These are phyloP conservation scores for Neofusicoccum sp. DNA, from an alignment of 2,329 filamentous ascomycete species.

Conservation along the genomic window DNA sequence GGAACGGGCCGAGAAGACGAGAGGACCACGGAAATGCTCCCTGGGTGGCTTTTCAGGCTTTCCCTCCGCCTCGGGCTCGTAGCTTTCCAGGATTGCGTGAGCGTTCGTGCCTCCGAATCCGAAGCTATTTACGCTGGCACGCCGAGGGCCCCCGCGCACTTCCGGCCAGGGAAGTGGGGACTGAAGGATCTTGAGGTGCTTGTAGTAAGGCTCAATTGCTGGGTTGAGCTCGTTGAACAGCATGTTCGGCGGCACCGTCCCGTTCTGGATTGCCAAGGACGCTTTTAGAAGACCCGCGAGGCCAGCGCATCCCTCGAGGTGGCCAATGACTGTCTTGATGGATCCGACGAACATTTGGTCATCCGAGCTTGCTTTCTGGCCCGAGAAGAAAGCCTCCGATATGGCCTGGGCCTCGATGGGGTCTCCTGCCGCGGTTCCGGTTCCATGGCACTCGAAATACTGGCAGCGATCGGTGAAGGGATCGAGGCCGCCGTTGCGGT, in stretches of 20 bases:
- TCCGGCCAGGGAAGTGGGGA: constrained; percentile 22
- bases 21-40: not conserved
- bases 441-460: constrained; percentile 42
- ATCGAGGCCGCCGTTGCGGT: constrained; percentile 38
- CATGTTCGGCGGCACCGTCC: constrained; percentile 38
- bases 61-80: not conserved
- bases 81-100: constrained; percentile 30
- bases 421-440: constrained; percentile 23
- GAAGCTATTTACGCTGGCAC: constrained; percentile 29
- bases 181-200: constrained; percentile 24
- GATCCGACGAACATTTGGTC: constrained; percentile 28
- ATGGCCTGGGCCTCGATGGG: constrained; percentile 25
- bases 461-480: constrained; percentile 20
- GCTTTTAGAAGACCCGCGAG: constrained; percentile 42
- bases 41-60: no score
- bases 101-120: constrained; percentile 33
- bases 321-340: constrained; percentile 45
- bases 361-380: not conserved
- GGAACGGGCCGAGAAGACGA: constrained; percentile 22
- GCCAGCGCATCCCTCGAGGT: constrained; percentile 45
- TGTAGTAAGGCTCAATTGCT: constrained; percentile 28
- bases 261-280: constrained; percentile 40
- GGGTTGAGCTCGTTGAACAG: constrained; percentile 38
- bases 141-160: not conserved
- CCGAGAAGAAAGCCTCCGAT: not conserved